Percentiles rank a stretch among this genome's conserved stretches.
phyloP scores from a whole-genome alignment of 495 filamentous ascomycete genomes.

The Lentithecium fluviatile region DNA sequence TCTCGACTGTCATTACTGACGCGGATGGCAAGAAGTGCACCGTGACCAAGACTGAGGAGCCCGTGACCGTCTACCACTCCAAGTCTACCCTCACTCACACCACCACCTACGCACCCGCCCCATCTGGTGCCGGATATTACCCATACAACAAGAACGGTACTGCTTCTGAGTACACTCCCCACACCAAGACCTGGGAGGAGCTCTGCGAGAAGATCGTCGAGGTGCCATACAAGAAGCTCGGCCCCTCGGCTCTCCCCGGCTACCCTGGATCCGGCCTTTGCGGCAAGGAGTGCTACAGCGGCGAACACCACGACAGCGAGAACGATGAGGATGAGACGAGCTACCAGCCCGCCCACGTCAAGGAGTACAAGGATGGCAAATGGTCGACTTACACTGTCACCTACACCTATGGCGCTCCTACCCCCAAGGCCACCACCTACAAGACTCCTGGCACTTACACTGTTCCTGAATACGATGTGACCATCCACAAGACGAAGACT shows the following conservation, averaged over 20 bases:
- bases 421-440: constrained; percentile 16
- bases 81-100: constrained; percentile 23
- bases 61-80: constrained; percentile 23
- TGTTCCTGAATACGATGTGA: constrained; percentile 11
- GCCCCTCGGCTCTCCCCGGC: constrained; percentile 19
- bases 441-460: constrained; percentile 20
- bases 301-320: too few species aligned
- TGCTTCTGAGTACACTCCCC: neutral
- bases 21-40: constrained; percentile 14
- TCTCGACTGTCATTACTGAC: constrained; percentile 23
- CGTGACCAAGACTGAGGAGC: constrained; percentile 16
- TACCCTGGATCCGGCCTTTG: constrained; percentile 12
- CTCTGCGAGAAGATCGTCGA: constrained; percentile 16
- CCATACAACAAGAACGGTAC: neutral
- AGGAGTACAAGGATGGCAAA: constrained; percentile 19
- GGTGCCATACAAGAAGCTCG: constrained; percentile 18
- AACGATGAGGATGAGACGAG: neutral
- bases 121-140: neutral
- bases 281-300: neutral
- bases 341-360: constrained; percentile 19
- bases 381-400: constrained; percentile 11
- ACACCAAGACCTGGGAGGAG: constrained; percentile 22
- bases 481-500: constrained; percentile 9
- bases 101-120: constrained; percentile 5
- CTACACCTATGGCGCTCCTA: constrained; percentile 17